Evolutionary conservation across 345 rosid genomes (phyloP), one percentile per base, ranked within the genome.

Genomic region (Populus ilicifolia): DNA sequence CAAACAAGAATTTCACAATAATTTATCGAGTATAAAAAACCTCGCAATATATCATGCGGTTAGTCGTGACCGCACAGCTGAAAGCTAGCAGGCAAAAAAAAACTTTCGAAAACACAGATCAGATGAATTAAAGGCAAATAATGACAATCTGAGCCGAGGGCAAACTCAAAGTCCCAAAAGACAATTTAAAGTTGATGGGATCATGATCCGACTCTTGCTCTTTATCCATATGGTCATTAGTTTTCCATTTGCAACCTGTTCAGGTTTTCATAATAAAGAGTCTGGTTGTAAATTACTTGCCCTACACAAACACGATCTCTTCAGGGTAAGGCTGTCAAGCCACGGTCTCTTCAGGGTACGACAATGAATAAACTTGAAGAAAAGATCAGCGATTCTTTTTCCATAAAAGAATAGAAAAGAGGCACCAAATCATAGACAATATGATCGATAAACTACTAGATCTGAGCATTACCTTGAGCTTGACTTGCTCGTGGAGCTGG

Each of bases 401-500:
- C 59, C 59, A 20, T 52, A 21, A 4, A 38, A 33, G 10, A 59
- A 39, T 12, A 33, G 13, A 11, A 46, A 18, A 4, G 63, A 71
- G 18, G 17, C 25, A 33, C 35, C 6, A 56, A 35, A 56, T 29
- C 35, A 54, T 23, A 13, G 29, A 14, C 36, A 69, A 35, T 65
- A 38, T 39, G 18, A 59, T 14, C 46, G 65, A 33, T 52, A 67
- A 17, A 66, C 27, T 3, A 23, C 5, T 13, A 59, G 29, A 59
- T 11, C 63, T n/a, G 46, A 71, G 16, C 27, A 27, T 80, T 85
- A 87, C 92, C 92, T 87, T 74, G 90, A 83, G 84, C 79, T 79
- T 77, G 84, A 74, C 78, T 79, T 33, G 78, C 83, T 80, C 52
- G 78, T 43, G 64, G 72, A 79, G 76, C 48, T 36, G 83, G 85